A percentile compares a stretch with the other conserved stretches of the same genome.
Conservation (phyloP, 148 eudicot species). For the Talinum fruticosum region DNA sequence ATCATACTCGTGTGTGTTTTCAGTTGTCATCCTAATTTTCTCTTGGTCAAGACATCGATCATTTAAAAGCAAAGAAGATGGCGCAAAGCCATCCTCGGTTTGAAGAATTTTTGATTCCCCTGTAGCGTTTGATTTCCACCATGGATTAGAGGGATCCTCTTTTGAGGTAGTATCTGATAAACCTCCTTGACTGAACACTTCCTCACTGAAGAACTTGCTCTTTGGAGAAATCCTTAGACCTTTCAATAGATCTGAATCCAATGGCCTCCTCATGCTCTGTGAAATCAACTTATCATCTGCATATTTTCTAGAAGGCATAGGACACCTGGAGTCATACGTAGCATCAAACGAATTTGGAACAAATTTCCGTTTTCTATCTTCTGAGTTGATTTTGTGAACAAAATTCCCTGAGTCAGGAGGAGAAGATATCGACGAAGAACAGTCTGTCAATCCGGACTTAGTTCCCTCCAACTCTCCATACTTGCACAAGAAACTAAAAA, state of each 20-base stretch:
- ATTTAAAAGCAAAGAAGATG: conserved; percentile 28
- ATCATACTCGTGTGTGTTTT: conserved; percentile 25
- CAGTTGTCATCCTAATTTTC: conserved; percentile 20
- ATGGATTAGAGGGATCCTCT: conserved; percentile 24
- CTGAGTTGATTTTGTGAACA: conserved; percentile 36
- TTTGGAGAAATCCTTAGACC: conserved; percentile 28
- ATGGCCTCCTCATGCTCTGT: conserved; percentile 31
- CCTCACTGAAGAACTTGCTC: conserved; percentile 27
- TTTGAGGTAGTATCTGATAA: conserved; percentile 22
- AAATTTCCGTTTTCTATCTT: conserved; percentile 46
- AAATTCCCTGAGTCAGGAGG: conserved; percentile 56
- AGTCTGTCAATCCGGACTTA: conserved; percentile 78
- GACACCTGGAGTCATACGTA: conserved; percentile 31
- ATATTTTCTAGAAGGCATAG: conserved; percentile 25
- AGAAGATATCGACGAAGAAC: conserved; percentile 88
- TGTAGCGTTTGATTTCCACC: conserved; percentile 26
- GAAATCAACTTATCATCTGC: conserved; percentile 28
- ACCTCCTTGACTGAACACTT: conserved; percentile 29
- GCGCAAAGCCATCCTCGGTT: conserved; percentile 29
- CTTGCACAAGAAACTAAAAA: conserved; percentile 57
- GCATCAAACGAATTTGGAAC: conserved; percentile 27
- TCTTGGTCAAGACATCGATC: conserved; percentile 30
- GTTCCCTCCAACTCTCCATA: conserved; percentile 86
- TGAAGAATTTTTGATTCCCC: conserved; percentile 26
- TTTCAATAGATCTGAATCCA: conserved; percentile 32